Percentiles rank a stretch among this genome's conserved stretches.
These are phyloP conservation scores for Pseudocercospora vitis DNA, from an alignment of 2,329 filamentous ascomycete genomes.

Conservation along the genomic window DNA sequence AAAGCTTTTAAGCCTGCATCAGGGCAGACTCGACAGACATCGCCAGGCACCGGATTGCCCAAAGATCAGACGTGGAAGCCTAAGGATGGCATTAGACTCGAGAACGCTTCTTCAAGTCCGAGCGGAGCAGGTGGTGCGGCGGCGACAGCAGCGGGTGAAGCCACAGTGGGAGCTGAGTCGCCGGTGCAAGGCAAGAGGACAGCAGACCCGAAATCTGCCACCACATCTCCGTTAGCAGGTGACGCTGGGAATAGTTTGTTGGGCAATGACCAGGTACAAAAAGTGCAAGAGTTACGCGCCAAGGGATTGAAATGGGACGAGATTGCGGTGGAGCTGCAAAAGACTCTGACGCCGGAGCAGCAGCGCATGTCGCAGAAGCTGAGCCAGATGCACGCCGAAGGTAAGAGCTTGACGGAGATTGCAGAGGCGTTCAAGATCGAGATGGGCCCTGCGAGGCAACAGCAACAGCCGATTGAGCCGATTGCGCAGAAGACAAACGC, in stretches of 20 bases:
- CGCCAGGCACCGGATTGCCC: slow-evolving; percentile 35
- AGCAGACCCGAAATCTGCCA: slow-evolving; percentile 38
- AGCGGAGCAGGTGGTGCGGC: slow-evolving; percentile 22
- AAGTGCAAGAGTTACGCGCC: slow-evolving; percentile 30
- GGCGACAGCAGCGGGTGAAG: slow-evolving; percentile 17
- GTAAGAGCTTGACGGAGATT: slow-evolving; percentile 16
- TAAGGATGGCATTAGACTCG: slow-evolving; percentile 43
- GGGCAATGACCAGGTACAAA: slow-evolving; percentile 25
- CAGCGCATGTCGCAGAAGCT: slow-evolving; percentile 14
- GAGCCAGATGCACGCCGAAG: slow-evolving; percentile 10
- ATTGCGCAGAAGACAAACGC: slow-evolving; percentile 33
- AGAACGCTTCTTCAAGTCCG: slow-evolving; percentile 27
- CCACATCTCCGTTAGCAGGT: slow-evolving; percentile 22
- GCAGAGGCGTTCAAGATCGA: slow-evolving; percentile 8
- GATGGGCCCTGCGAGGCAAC: slow-evolving; percentile 2
- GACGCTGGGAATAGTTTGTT: slow-evolving; percentile 4
- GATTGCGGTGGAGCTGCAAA: slow-evolving; percentile 14
- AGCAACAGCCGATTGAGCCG: slow-evolving; percentile 28
- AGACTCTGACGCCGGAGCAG: slow-evolving; percentile 12
- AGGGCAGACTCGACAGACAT: slow-evolving; percentile 34
- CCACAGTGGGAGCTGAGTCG: slow-evolving; percentile 23
- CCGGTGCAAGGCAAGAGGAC: slow-evolving; percentile 37
- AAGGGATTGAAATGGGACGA: slow-evolving; percentile 13
- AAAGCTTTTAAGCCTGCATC: slow-evolving; percentile 25
- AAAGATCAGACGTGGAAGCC: slow-evolving; percentile 46